Evolutionary conservation across 306 rosid species (phyloP).

Genomic region (Sicyos baderoa): DNA sequence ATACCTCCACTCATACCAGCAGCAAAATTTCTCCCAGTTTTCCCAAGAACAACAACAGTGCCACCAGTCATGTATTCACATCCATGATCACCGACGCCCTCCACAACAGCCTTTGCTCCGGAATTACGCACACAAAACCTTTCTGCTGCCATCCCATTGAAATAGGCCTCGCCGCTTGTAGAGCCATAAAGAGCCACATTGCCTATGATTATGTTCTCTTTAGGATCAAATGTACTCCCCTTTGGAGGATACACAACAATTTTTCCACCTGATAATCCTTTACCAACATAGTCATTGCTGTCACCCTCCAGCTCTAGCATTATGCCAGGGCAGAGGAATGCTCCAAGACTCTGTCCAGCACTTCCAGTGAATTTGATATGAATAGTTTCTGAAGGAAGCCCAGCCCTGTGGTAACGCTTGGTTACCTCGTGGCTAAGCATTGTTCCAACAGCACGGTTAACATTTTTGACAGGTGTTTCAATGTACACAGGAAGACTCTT

Average conservation of each 20-base stretch:
- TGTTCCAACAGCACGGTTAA: conserved; percentile 95
- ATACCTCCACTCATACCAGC: conserved; percentile 99
- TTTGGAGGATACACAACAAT: conserved; percentile 83
- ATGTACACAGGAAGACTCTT: conserved; percentile 84
- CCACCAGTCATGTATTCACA: conserved; percentile 99
- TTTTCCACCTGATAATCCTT: conserved; percentile 96
- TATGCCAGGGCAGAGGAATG: conserved; percentile 94
- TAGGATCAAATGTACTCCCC: conserved; percentile 76
- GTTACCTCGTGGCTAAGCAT: conserved; percentile 99
- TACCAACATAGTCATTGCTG: conserved; percentile 91
- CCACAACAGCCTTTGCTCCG: conserved; percentile 92
- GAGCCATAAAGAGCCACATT: conserved; percentile 97
- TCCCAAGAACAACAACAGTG: conserved; percentile 83
- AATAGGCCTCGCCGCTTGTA: conserved; percentile 86
- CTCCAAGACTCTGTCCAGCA: conserved; percentile 99
- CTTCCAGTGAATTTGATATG: conserved; percentile 80
- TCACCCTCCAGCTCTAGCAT: conserved; percentile 96
- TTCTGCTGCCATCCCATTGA: conserved; percentile 99
- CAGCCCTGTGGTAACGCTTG: conserved; percentile 63
- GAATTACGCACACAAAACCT: conserved; percentile 97
- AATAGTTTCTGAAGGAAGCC: conserved; percentile 86
- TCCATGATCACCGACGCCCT: conserved; percentile 99
- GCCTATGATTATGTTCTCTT: conserved; percentile 86
- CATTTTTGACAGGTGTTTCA: conserved; percentile 59
- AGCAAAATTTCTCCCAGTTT: conserved; percentile 94